Evolutionary conservation across 2,329 filamentous ascomycete species (phyloP), one percentile per base, ranked within the genome.

Genomic region (Zymoseptoria tritici): DNA sequence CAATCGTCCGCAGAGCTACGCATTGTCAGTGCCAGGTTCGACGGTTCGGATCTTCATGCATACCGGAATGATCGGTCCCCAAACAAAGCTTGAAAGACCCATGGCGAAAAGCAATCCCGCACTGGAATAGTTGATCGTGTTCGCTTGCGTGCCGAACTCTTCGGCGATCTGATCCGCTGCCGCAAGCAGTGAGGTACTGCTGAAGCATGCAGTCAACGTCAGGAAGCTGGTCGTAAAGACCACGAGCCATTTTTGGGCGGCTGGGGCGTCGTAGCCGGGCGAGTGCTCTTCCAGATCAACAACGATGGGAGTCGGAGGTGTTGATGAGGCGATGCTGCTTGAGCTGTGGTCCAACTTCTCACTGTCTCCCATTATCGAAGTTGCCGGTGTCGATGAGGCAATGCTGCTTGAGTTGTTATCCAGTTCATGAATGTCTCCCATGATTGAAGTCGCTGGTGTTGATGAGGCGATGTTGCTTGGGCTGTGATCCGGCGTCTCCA

Each of bases 131-230:
- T 89, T 89, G 68, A 91, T 84, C 54, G 89, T 80, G 11, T 81
- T 81, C 3, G 85, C 84, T 0, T 82, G 86, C 0, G 85, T 89
- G 21, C 76, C 64, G 68, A 83, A 90, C 9, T 84, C 84, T 3
- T 71, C 72, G 1, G 87, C 86, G 5, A 91, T 84, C 68, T 91
- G 87, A 3, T 87, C 86, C 1, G 88, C 84, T 1, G 87, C 88
- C 0, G 87, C 81, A 20, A 91, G 75, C 2, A 91, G 83, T 0
- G 86, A 85, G 0, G 88, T 91, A 42, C 85, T 89, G 2, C 85
- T 88, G 22, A 89, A 81, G 1, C 88, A 88, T 1, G 89, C 84
- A 31, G 91, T 77, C 61, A 91, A 88, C 21, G 85, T 83, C 73
- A 87, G 89, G 69, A 86, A 89, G 0, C 87, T 86, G 55, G 91